A percentile compares a stretch with the other conserved stretches of the same genome.
Conservation (phyloP, 768 basidiomycete species). For the Tephrocybe sp. region DNA sequence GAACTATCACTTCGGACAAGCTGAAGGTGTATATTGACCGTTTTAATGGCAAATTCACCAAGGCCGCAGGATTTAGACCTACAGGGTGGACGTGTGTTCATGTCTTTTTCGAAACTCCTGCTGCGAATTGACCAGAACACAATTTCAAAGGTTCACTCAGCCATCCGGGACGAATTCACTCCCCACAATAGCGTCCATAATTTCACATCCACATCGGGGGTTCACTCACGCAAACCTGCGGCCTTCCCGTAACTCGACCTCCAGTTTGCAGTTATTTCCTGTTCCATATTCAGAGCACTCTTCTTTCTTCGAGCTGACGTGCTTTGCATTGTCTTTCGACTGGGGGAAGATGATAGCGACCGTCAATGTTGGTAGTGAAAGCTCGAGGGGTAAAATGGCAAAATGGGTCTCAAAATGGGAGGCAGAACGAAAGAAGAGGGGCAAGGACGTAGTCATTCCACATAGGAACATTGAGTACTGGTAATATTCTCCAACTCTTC, state of each 20-base stretch:
- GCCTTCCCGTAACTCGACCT: conserved; percentile 69
- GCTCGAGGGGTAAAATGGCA: conserved; percentile 79
- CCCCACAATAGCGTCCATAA: conserved; percentile 67
- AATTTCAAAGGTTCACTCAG: conserved; percentile 54
- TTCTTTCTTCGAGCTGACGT: conserved; percentile 93
- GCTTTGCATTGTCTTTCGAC: conserved; percentile 86
- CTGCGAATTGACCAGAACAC: background rate
- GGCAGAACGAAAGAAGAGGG: conserved; percentile 65
- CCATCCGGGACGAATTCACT: conserved; percentile 61
- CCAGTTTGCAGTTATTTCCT: conserved; percentile 71
- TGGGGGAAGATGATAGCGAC: conserved; percentile 94
- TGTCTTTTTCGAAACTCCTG: background rate
- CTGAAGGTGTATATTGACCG: conserved; percentile 76
- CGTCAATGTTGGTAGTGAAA: conserved; percentile 80
- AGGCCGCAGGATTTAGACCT: conserved; percentile 82
- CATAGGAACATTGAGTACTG: conserved; percentile 49
- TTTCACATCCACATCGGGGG: conserved; percentile 61
- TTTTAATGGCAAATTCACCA: conserved; percentile 69
- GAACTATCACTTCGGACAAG: conserved; percentile 71
- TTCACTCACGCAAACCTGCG: conserved; percentile 74
- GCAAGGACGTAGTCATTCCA: conserved; percentile 35
- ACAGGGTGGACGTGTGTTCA: conserved; percentile 92
- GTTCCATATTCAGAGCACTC: conserved; percentile 96
- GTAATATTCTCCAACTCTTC: conserved; percentile 36
- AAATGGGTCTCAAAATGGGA: conserved; percentile 92